Conservation (phyloP, 805 yeast genomes). For the Wickerhamomyces kurtzmanii region DNA sequence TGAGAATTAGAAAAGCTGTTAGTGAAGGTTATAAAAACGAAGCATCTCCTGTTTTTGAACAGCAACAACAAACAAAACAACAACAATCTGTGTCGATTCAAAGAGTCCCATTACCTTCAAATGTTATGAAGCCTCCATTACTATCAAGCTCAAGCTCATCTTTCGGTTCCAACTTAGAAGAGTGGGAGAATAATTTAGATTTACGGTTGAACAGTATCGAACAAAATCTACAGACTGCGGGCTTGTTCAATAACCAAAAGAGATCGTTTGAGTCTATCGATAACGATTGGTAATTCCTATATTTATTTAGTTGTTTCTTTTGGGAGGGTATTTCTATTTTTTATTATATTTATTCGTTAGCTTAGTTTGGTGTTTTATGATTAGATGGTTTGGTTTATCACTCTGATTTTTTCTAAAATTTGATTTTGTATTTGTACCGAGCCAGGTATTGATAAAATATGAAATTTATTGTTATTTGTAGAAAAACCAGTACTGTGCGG, state of each 20-base stretch:
- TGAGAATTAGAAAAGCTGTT: constrained; percentile 63
- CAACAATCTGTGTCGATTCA: constrained; percentile 17
- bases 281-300: constrained; percentile 14
- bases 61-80: constrained; percentile 13
- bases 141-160: constrained; percentile 21
- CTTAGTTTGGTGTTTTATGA: too few relatives aligned
- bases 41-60: constrained; percentile 7
- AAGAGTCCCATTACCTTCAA: constrained; percentile 24
- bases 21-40: constrained; percentile 42
- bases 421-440: too few relatives aligned
- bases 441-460: too few relatives aligned
- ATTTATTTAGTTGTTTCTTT: too few relatives aligned
- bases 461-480: too few relatives aligned
- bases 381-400: too few relatives aligned
- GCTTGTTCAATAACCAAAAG: constrained; percentile 10
- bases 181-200: constrained; percentile 28
- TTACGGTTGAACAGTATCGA: constrained; percentile 23
- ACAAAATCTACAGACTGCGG: constrained; percentile 14
- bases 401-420: too few relatives aligned
- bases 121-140: constrained; percentile 22
- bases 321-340: too few relatives aligned
- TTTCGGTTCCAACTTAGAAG: constrained; percentile 25
- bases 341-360: too few relatives aligned
- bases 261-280: constrained; percentile 17
- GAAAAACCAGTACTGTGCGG: too few relatives aligned